Evolutionary conservation across 2,329 filamentous ascomycete genomes (phyloP).

Genomic region (Trichoderma sp.): DNA sequence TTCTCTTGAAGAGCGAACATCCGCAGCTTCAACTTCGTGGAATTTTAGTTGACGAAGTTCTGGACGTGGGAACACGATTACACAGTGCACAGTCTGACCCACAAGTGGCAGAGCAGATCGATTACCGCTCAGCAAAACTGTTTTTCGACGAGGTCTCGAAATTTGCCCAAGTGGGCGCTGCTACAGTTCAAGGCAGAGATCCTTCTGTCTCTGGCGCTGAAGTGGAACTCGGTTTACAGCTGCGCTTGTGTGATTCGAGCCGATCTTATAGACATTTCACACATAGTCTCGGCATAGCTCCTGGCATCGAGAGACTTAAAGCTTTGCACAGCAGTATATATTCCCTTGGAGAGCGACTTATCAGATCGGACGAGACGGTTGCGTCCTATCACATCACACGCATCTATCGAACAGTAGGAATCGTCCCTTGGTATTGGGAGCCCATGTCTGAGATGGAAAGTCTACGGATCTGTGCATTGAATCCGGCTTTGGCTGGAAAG

Average conservation of each 20-base stretch:
- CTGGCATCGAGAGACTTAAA: constrained; percentile 14
- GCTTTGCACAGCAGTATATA: not conserved
- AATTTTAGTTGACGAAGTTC: constrained; percentile 25
- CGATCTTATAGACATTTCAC: constrained; percentile 20
- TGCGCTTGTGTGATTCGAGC: constrained; percentile 26
- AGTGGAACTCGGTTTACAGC: not conserved
- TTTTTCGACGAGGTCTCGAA: constrained; percentile 30
- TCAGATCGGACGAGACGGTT: constrained; percentile 16
- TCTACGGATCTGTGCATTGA: constrained; percentile 21
- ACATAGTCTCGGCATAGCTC: not conserved
- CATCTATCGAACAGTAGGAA: constrained; percentile 25
- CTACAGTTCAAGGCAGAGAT: too few species aligned
- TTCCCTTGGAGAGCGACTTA: constrained; percentile 20
- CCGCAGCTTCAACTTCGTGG: constrained; percentile 24
- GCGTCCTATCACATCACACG: constrained; percentile 23
- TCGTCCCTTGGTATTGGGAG: constrained; percentile 28
- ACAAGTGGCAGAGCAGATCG: constrained; percentile 18
- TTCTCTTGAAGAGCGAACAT: constrained; percentile 12
- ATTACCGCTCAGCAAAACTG: constrained; percentile 24
- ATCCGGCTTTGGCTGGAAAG: constrained; percentile 19
- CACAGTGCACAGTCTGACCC: constrained; percentile 7
- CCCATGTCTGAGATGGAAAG: constrained; percentile 22
- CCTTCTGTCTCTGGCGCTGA: not conserved
- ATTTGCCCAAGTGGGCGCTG: constrained; percentile 21
- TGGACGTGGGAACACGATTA: constrained; percentile 22